Evolutionary conservation across 2,329 filamentous ascomycete genomes (phyloP), one percentile per base, ranked within the genome.

Genomic region (Golovinomyces cichoracearum): DNA sequence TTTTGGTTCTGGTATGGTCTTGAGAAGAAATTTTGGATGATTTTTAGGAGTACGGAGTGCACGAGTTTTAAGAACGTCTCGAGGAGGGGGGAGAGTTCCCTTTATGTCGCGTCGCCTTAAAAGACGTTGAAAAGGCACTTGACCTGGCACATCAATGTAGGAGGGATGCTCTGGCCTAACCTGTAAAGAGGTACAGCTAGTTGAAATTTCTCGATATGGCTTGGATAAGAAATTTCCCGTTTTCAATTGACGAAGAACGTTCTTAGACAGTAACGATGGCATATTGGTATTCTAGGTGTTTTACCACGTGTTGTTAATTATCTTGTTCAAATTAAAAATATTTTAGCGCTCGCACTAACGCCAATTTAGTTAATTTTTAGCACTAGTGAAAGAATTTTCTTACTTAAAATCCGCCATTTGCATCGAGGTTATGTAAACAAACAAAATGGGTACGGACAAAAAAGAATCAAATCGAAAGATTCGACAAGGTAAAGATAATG

Each of bases 401-500:
- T 12, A 21, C n/a, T 4, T 13, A 44, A n/a, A n/a, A n/a, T n/a
- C n/a, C n/a, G n/a, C n/a, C n/a, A n/a, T n/a, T n/a, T n/a, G n/a
- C n/a, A n/a, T n/a, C n/a, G n/a, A n/a, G n/a, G n/a, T n/a, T n/a
- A n/a, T n/a, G n/a, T n/a, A n/a, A n/a, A n/a, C n/a, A 13, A 35
- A 54, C 61, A 68, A 52, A 38, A 93, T 93, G 85, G 85, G 85
- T 66, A 80, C 78, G 58, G 79, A 76, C 59, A 95, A 95, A 72
- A 94, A 94, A 66, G 88, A 95, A 67, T 77, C 76, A 54, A 73
- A 69, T 63, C 78, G 88, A 66, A 80, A 81, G 63, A 73, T 72
- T 68, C 81, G 85, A 63, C 78, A 94, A 72, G 84, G 83, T 57
- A 88, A 86, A 68, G 74, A 73, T 46, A 74, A 74, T 56, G 80